Evolutionary conservation across 1,284 basidiomycete genomes (phyloP).

Genomic region (Fomitopsis palustris): DNA sequence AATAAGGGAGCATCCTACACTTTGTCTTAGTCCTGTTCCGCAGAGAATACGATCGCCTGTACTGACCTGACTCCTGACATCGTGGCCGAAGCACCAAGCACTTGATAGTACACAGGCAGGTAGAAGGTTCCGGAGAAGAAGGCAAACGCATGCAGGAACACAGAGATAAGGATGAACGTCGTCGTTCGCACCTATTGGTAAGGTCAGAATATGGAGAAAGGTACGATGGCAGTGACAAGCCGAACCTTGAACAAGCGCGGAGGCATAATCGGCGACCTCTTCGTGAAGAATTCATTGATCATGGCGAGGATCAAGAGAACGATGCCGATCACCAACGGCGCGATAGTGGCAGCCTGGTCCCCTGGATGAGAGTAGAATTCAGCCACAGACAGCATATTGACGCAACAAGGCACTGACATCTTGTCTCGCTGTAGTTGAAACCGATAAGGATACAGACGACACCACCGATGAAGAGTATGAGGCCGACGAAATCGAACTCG

Average conservation of each 20-base stretch:
- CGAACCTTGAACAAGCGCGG: constrained; percentile 72
- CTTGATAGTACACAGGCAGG: constrained; percentile 78
- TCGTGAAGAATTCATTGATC: constrained; percentile 69
- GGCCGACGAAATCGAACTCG: constrained; percentile 78
- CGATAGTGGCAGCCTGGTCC: constrained; percentile 55
- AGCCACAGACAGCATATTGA: not conserved
- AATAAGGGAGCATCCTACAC: constrained; percentile 73
- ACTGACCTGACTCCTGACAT: constrained; percentile 66
- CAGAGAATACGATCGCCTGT: not conserved
- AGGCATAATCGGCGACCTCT: constrained; percentile 76
- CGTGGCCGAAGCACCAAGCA: constrained; percentile 73
- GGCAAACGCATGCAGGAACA: constrained; percentile 63
- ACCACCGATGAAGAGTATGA: constrained; percentile 67
- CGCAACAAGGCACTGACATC: constrained; percentile 42
- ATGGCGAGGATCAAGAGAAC: constrained; percentile 53
- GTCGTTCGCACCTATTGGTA: constrained; percentile 66
- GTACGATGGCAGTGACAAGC: not conserved
- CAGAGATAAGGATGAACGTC: constrained; percentile 55
- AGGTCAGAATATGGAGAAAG: not conserved
- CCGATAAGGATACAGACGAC: constrained; percentile 79
- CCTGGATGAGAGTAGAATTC: constrained; percentile 15
- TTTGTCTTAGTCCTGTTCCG: not conserved
- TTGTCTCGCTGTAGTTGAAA: constrained; percentile 72
- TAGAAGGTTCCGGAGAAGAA: constrained; percentile 71
- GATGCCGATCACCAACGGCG: constrained; percentile 68